A percentile compares a stretch with the other conserved stretches of the same genome.
Evolutionary conservation across 2,329 filamentous ascomycete species (phyloP).

Genomic region (Hortaea sp.): DNA sequence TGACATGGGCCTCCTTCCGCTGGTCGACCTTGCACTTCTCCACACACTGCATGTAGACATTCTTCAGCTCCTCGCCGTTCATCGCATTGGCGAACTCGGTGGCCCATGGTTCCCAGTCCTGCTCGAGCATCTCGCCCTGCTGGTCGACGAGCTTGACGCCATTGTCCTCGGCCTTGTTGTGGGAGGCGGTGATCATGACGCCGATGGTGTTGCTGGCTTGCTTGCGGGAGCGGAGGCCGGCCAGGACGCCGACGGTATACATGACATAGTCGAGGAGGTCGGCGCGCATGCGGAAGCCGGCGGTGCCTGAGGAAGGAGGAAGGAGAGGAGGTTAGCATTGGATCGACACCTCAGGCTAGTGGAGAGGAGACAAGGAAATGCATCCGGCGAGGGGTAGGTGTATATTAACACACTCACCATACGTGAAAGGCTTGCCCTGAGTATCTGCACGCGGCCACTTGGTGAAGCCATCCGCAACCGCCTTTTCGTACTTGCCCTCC

Average conservation of each 20-base stretch:
- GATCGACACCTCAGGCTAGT: too few species aligned
- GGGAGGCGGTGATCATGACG: constrained; percentile 91
- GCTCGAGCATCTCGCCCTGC: constrained; percentile 93
- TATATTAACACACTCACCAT: constrained; percentile 16
- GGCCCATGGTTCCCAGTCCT: constrained; percentile 82
- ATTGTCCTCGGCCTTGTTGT: constrained; percentile 84
- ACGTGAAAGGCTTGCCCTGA: constrained; percentile 38
- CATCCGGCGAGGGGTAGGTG: too few species aligned
- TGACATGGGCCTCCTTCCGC: constrained; percentile 59
- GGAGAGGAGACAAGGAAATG: too few species aligned
- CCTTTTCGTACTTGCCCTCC: constrained; percentile 3
- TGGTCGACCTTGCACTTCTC: constrained; percentile 67
- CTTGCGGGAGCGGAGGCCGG: constrained; percentile 80
- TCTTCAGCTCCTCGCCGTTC: constrained; percentile 62
- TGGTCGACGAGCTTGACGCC: constrained; percentile 95
- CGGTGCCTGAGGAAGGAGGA: constrained; percentile 32
- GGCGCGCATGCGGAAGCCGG: constrained; percentile 60
- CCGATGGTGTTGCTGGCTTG: constrained; percentile 85
- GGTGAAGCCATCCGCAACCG: constrained; percentile 22
- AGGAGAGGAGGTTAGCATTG: neutral
- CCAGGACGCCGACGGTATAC: constrained; percentile 83
- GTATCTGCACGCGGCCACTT: constrained; percentile 23
- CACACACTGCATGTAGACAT: constrained; percentile 67
- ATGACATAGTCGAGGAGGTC: constrained; percentile 84
- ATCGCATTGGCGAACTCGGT: constrained; percentile 81